A percentile compares a stretch with the other conserved stretches of the same genome.
These are phyloP conservation scores for Globisporangium lucens DNA, from an alignment of 352 stramenopile species.

Conservation along the genomic window DNA sequence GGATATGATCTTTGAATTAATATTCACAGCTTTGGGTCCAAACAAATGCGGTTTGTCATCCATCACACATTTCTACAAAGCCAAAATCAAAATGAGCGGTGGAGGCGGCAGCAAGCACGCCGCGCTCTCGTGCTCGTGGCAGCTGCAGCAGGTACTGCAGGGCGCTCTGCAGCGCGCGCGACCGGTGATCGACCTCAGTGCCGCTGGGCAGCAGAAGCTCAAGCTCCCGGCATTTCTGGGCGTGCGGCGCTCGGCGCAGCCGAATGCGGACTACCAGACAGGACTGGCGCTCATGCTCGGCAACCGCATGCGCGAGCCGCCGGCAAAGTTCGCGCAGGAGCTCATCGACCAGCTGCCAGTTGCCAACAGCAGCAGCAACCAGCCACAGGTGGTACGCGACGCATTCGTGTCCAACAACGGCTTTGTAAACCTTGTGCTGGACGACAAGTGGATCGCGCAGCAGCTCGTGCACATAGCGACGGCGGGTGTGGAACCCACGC, in stretches of 20 bases:
- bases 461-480: constrained; percentile 64
- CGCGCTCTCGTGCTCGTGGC: constrained; percentile 45
- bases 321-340: constrained; percentile 39
- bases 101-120: constrained; percentile 9
- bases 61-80: not conserved
- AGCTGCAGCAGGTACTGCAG: constrained; percentile 47
- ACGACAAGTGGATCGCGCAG: constrained; percentile 65
- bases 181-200: constrained; percentile 28
- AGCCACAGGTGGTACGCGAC: constrained; percentile 23
- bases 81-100: constrained; percentile 14
- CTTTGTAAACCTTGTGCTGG: constrained; percentile 79
- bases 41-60: not conserved
- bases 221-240: constrained; percentile 43
- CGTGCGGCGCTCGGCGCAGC: constrained; percentile 64
- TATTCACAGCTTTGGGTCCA: not conserved
- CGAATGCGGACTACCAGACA: constrained; percentile 73
- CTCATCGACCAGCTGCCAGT: constrained; percentile 25
- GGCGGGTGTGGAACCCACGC: constrained; percentile 6
- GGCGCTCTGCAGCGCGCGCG: constrained; percentile 33
- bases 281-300: constrained; percentile 58
- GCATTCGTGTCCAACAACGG: constrained; percentile 63
- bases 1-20: not conserved
- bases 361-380: not conserved
- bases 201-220: constrained; percentile 11
- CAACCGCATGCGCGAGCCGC: constrained; percentile 36